A percentile compares a stretch with the other conserved stretches of the same genome.
Conservation (phyloP, 2,329 filamentous ascomycete genomes). For the Paraphoma sp. region DNA sequence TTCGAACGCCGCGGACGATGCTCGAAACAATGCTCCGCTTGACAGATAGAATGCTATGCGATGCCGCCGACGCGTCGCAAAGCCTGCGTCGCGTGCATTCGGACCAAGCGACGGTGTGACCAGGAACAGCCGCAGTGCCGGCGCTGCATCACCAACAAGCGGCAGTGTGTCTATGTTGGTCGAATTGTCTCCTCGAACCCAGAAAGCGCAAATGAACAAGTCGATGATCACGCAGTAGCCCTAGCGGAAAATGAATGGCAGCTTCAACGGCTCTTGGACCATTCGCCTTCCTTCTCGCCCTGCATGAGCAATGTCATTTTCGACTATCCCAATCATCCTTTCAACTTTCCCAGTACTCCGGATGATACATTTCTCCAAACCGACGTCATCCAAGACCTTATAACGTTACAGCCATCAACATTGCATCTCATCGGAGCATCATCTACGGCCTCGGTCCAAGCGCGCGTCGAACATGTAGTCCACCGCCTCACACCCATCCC, state of each 20-base stretch:
- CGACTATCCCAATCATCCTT: constrained; percentile 14
- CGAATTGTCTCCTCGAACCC: neutral
- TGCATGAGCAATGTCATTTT: constrained; percentile 7
- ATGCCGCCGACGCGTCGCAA: constrained; percentile 13
- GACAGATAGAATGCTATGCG: neutral
- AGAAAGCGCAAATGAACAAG: neutral
- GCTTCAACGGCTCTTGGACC: neutral
- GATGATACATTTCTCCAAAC: neutral
- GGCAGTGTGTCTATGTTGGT: constrained; percentile 15
- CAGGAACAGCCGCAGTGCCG: constrained; percentile 15
- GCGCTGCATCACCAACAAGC: constrained; percentile 16
- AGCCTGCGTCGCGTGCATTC: constrained; percentile 20
- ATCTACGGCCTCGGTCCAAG: neutral
- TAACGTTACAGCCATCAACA: neutral
- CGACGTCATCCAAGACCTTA: constrained; percentile 1
- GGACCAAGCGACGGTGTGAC: constrained; percentile 22
- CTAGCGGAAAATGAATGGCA: neutral
- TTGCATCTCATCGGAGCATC: neutral
- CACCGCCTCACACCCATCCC: constrained; percentile 8
- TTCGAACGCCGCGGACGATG: neutral
- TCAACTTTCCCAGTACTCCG: constrained; percentile 7
- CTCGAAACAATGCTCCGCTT: neutral
- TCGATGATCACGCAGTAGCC: neutral
- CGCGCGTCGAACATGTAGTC: constrained; percentile 9
- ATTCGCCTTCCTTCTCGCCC: neutral